phyloP scores from a whole-genome alignment of 805 yeast species.

The Myxozyma lipomycoides region DNA sequence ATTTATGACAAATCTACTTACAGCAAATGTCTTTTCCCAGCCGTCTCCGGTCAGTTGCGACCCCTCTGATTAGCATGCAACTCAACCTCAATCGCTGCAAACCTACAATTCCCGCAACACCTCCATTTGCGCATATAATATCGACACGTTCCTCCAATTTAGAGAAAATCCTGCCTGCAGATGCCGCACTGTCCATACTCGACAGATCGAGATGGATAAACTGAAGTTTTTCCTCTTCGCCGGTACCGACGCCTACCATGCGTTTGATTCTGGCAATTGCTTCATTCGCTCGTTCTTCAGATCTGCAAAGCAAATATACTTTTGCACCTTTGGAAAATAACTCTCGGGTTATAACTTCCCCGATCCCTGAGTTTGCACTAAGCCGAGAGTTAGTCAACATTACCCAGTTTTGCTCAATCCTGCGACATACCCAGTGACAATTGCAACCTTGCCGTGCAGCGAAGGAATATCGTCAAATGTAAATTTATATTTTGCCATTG shows the following conservation, averaged over 20 bases:
- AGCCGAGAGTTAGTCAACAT: not conserved
- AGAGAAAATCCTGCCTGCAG: conserved; percentile 37
- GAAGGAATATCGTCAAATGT: conserved; percentile 21
- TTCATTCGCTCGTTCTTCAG: conserved; percentile 12
- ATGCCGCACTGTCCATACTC: conserved; percentile 17
- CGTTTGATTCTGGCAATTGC: conserved; percentile 21
- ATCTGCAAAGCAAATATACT: conserved; percentile 22
- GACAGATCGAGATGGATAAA: conserved; percentile 23
- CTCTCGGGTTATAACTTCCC: conserved; percentile 22
- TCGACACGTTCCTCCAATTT: conserved; percentile 47
- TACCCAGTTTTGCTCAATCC: not conserved
- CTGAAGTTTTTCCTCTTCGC: conserved; percentile 11
- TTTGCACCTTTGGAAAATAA: conserved; percentile 24
- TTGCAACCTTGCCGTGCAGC: conserved; percentile 18
- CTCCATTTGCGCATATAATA: conserved; percentile 69
- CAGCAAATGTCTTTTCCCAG: conserved; percentile 23
- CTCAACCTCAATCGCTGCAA: too few species aligned
- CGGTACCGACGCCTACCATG: not conserved
- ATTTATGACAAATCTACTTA: conserved; percentile 3
- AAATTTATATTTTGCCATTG: conserved; percentile 1
- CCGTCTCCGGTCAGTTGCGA: conserved; percentile 22
- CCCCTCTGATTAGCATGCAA: not conserved
- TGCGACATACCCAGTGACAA: conserved; percentile 21
- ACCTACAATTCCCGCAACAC: conserved; percentile 40
- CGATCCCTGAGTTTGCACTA: conserved; percentile 26